Percentiles rank a stretch among this genome's conserved stretches.
Conservation (phyloP, 2,329 filamentous ascomycete genomes). For the Botrytis elliptica region DNA sequence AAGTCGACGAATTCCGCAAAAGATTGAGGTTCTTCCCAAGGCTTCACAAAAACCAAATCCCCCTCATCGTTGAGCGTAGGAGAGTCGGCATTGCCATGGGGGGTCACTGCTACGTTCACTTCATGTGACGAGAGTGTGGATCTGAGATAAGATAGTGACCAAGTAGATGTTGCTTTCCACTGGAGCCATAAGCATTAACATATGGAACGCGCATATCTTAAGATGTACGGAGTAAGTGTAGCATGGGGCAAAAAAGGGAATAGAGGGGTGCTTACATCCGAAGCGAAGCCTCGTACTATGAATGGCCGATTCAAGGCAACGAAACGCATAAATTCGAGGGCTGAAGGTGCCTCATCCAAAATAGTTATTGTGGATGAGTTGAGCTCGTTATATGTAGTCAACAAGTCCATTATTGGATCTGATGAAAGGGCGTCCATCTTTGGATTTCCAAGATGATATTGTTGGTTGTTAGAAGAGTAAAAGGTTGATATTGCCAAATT, state of each 20-base stretch:
- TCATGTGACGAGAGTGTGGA: slow-evolving; percentile 17
- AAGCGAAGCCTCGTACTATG: slow-evolving; percentile 63
- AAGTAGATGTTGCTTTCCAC: slow-evolving; percentile 21
- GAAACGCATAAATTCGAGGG: slow-evolving; percentile 77
- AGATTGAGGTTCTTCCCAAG: slow-evolving; percentile 62
- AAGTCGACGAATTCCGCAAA: slow-evolving; percentile 64
- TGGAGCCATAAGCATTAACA: neutral
- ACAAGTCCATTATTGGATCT: slow-evolving; percentile 53
- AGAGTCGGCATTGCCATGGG: slow-evolving; percentile 50
- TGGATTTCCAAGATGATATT: neutral
- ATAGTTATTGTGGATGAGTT: slow-evolving; percentile 62
- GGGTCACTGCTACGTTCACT: slow-evolving; percentile 21
- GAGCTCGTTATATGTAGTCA: slow-evolving; percentile 71
- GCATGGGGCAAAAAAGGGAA: neutral
- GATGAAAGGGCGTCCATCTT: neutral
- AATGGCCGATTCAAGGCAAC: slow-evolving; percentile 74
- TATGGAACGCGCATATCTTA: neutral
- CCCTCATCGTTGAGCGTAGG: slow-evolving; percentile 45
- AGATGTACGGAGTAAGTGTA: neutral
- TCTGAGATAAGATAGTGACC: slow-evolving; percentile 20
- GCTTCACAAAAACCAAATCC: slow-evolving; percentile 63
- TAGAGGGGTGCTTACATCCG: slow-evolving; percentile 30
- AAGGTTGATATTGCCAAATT: neutral
- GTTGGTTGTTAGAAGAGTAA: neutral
- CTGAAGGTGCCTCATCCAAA: slow-evolving; percentile 63